A percentile compares a stretch with the other conserved stretches of the same genome.
phyloP scores from a whole-genome alignment of 2,329 filamentous ascomycete species.

The Ophiosphaerella korrae region DNA sequence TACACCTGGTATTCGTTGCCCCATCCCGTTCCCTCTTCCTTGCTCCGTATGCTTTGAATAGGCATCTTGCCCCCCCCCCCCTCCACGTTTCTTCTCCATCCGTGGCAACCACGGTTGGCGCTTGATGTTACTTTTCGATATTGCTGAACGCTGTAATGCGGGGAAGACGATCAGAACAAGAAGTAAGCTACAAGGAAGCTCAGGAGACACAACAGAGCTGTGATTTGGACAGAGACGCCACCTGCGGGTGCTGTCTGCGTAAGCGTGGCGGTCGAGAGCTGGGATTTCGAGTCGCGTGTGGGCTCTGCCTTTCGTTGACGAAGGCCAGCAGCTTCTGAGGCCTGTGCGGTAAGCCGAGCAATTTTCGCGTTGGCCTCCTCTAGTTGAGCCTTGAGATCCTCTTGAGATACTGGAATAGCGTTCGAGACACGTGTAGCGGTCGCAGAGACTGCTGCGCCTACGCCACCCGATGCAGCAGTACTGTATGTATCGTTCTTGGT shows the following conservation, averaged over 20 bases:
- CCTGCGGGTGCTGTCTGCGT: constrained; percentile 61
- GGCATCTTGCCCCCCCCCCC: constrained; percentile 23
- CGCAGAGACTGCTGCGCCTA: constrained; percentile 47
- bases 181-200: constrained; percentile 95
- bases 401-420: constrained; percentile 54
- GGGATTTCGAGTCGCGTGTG: constrained; percentile 57
- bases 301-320: constrained; percentile 76
- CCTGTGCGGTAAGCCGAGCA: constrained; percentile 66
- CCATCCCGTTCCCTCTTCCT: constrained; percentile 1
- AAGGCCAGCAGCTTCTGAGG: constrained; percentile 63
- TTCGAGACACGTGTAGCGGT: constrained; percentile 58
- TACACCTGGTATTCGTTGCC: constrained; percentile 5
- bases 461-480: constrained; percentile 42
- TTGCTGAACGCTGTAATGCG: constrained; percentile 23
- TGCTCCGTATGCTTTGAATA: background rate
- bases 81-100: constrained; percentile 18
- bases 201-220: constrained; percentile 80
- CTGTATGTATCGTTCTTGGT: constrained; percentile 48
- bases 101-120: constrained; percentile 8
- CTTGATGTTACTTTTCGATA: constrained; percentile 21
- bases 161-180: constrained; percentile 73
- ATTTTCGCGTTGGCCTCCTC: constrained; percentile 77
- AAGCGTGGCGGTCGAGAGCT: constrained; percentile 57
- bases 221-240: constrained; percentile 85
- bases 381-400: constrained; percentile 75